These are phyloP conservation scores for Strigomonas culicis DNA, from an alignment of 208 protist genomes.

Conservation along the genomic window DNA sequence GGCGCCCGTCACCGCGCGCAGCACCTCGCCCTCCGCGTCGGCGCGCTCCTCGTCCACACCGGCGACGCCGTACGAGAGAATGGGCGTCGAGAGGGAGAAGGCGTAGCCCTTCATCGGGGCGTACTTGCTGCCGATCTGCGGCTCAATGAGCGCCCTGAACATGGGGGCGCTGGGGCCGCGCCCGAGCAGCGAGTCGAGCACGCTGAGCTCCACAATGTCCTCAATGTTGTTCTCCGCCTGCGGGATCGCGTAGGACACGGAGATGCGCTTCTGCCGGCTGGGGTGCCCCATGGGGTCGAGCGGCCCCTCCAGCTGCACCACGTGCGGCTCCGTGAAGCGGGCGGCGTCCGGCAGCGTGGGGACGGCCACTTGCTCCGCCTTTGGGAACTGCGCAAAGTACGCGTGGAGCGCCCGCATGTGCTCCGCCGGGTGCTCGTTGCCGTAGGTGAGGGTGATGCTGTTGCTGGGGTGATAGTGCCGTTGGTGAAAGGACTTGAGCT, in stretches of 20 bases:
- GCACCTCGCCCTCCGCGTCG: slow-evolving; percentile 58
- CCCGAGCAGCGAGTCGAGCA: slow-evolving; percentile 82
- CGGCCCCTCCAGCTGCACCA: slow-evolving; percentile 63
- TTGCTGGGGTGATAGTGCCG: slow-evolving; percentile 92
- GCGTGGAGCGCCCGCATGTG: slow-evolving; percentile 68
- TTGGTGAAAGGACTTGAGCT: slow-evolving; percentile 85
- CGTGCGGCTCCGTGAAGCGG: slow-evolving; percentile 43
- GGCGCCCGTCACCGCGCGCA: slow-evolving; percentile 47
- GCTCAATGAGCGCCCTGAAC: slow-evolving; percentile 87
- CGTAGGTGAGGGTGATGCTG: slow-evolving; percentile 89
- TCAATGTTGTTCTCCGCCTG: slow-evolving; percentile 54
- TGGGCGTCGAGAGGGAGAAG: slow-evolving; percentile 74
- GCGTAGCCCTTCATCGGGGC: slow-evolving; percentile 80
- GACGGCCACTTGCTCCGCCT: slow-evolving; percentile 33
- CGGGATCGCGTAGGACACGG: slow-evolving; percentile 72
- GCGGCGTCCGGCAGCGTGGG: slow-evolving; percentile 47
- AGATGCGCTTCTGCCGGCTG: slow-evolving; percentile 73
- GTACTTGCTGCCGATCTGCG: slow-evolving; percentile 84
- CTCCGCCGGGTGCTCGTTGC: slow-evolving; percentile 60
- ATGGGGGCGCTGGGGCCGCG: slow-evolving; percentile 83
- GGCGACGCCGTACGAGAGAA: slow-evolving; percentile 87
- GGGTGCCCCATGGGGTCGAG: slow-evolving; percentile 80
- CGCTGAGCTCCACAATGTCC: slow-evolving; percentile 75
- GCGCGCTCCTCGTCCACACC: slow-evolving; percentile 73
- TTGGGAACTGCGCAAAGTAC: slow-evolving; percentile 60